A percentile compares a stretch with the other conserved stretches of the same genome.
These are phyloP conservation scores for Chaetothyriales sp. DNA, from an alignment of 2,329 filamentous ascomycete species.

Conservation along the genomic window DNA sequence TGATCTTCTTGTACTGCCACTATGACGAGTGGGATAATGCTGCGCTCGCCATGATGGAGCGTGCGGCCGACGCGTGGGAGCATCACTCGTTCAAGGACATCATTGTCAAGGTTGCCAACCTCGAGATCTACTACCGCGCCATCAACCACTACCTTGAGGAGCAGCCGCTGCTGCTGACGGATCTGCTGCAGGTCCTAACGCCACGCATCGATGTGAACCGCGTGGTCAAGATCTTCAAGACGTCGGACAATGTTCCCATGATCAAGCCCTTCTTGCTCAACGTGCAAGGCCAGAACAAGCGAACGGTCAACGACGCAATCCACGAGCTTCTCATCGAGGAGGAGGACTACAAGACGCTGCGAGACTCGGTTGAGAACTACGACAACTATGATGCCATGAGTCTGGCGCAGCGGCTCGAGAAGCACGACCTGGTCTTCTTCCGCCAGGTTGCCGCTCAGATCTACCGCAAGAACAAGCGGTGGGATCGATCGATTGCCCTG, in stretches of 20 bases:
- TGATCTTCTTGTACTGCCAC: conserved; percentile 96
- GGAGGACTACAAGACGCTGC: conserved; percentile 96
- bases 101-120: conserved; percentile 88
- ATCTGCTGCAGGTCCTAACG: conserved; percentile 83
- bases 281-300: conserved; percentile 95
- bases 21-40: conserved; percentile 98
- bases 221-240: conserved; percentile 98
- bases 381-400: conserved; percentile 98
- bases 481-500: conserved; percentile 95
- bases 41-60: conserved; percentile 93
- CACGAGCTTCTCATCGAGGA: conserved; percentile 97
- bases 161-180: conserved; percentile 89
- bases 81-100: conserved; percentile 99
- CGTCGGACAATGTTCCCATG: conserved; percentile 91
- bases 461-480: conserved; percentile 99
- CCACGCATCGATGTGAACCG: conserved; percentile 93
- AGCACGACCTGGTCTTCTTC: conserved; percentile 98
- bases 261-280: conserved; percentile 98
- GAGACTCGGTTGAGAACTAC: conserved; percentile 95
- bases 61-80: conserved; percentile 94
- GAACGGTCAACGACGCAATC: conserved; percentile 92
- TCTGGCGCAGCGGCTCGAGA: conserved; percentile 81
- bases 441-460: conserved; percentile 95
- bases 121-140: conserved; percentile 97
- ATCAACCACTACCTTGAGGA: conserved; percentile 97